Evolutionary conservation across 331 rosid species (phyloP).

Genomic region (Arachis monticola): DNA sequence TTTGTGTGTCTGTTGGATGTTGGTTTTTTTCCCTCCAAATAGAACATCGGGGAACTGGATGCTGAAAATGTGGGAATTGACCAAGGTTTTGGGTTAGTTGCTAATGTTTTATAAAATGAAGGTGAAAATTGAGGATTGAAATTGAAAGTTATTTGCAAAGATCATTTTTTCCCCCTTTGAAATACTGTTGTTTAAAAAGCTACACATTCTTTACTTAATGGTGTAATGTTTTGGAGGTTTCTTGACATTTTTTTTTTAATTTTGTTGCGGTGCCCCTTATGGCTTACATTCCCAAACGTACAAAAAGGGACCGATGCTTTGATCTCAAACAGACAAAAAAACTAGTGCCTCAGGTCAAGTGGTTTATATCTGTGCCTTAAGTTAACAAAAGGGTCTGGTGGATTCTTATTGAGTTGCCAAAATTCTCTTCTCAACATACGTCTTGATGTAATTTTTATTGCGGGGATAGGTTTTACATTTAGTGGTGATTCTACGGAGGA

Average conservation of each 20-base stretch:
- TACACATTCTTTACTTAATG: too few relatives aligned
- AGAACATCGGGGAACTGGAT: not conserved
- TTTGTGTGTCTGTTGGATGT: not conserved
- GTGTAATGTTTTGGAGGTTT: not conserved
- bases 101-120: not conserved
- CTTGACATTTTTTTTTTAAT: not conserved
- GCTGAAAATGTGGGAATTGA: slow-evolving; percentile 3
- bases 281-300: too few relatives aligned
- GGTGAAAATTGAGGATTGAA: slow-evolving; percentile 7
- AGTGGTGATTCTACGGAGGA: slow-evolving; percentile 1
- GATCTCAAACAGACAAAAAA: not conserved
- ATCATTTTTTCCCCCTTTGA: not conserved
- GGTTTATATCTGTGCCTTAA: not conserved
- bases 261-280: not conserved
- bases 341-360: not conserved
- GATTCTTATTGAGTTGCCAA: not conserved
- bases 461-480: not conserved
- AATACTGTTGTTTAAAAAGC: not conserved
- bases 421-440: not conserved
- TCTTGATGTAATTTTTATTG: not conserved
- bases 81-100: not conserved
- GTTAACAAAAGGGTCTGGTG: not conserved
- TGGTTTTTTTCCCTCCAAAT: not conserved
- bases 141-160: not conserved
- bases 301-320: too few relatives aligned